phyloP scores from a whole-genome alignment of 805 yeast species.

The Schwanniomyces yamadae region DNA sequence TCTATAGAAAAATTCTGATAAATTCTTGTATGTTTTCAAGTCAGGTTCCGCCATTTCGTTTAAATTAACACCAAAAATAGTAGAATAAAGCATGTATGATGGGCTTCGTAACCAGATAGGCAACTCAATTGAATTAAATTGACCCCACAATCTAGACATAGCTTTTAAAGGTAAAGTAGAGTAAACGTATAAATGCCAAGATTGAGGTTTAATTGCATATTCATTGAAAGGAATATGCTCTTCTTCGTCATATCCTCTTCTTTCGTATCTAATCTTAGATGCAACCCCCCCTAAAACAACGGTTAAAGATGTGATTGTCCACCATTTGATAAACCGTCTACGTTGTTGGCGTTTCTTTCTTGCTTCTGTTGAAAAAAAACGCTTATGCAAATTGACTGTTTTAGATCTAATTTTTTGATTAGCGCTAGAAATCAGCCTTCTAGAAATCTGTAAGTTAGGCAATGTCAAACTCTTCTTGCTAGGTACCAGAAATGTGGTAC shows the following conservation, averaged over 20 bases:
- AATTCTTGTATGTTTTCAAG: constrained; percentile 68
- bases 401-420: constrained; percentile 34
- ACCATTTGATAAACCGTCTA: constrained; percentile 47
- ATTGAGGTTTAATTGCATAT: constrained; percentile 58
- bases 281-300: constrained; percentile 56
- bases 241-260: constrained; percentile 30
- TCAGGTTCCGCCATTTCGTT: constrained; percentile 87
- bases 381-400: constrained; percentile 35
- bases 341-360: constrained; percentile 38
- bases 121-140: constrained; percentile 73
- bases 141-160: constrained; percentile 93
- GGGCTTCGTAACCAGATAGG: constrained; percentile 89
- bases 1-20: constrained; percentile 90
- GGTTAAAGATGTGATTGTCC: constrained; percentile 54
- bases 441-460: constrained; percentile 23
- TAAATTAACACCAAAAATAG: constrained; percentile 80
- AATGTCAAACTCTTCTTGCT: constrained; percentile 14
- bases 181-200: constrained; percentile 90
- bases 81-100: constrained; percentile 74
- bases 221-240: constrained; percentile 28
- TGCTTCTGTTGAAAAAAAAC: constrained; percentile 45
- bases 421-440: constrained; percentile 35
- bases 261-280: constrained; percentile 41
- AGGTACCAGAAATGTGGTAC: constrained; percentile 18
- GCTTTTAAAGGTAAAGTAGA: constrained; percentile 89